phyloP scores from a whole-genome alignment of 2,329 filamentous ascomycete species.

The Hymenotorrendiella dingleyae region DNA sequence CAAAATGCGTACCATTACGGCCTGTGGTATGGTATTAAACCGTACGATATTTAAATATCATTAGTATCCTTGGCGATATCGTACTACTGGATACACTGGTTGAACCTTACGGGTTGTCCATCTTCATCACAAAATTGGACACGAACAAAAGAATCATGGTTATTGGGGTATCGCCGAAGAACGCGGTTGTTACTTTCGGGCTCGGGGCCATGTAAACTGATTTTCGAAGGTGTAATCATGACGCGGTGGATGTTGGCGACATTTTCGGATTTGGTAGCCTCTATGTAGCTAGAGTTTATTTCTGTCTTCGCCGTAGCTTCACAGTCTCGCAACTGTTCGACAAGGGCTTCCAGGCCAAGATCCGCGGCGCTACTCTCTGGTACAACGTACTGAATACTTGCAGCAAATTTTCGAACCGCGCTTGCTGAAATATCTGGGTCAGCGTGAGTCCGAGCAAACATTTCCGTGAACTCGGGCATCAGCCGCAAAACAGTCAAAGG shows the following conservation, averaged over 20 bases:
- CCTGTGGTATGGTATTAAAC: too few relatives aligned
- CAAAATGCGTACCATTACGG: too few relatives aligned
- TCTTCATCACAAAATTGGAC: conserved; percentile 72
- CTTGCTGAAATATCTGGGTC: background rate
- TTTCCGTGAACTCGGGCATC: conserved; percentile 33
- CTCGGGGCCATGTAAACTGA: conserved; percentile 54
- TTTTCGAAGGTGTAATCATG: conserved; percentile 52
- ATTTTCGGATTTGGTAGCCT: conserved; percentile 29
- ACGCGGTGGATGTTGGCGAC: conserved; percentile 21
- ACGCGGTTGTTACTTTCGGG: conserved; percentile 65
- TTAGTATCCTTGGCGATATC: too few relatives aligned
- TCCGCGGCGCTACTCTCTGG: conserved; percentile 42
- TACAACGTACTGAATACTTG: conserved; percentile 47
- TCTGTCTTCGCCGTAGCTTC: too few relatives aligned
- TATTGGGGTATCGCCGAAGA: conserved; percentile 54
- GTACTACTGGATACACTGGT: too few relatives aligned
- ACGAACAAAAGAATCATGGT: conserved; percentile 60
- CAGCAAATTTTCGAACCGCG: conserved; percentile 23
- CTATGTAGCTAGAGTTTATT: conserved; percentile 37
- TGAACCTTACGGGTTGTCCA: too few relatives aligned
- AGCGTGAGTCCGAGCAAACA: conserved; percentile 20
- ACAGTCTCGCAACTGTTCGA: too few relatives aligned
- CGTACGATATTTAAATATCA: too few relatives aligned
- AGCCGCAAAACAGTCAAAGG: conserved; percentile 46
- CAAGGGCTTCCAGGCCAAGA: too few relatives aligned